Evolutionary conservation across 305 asterid species (phyloP).

Genomic region (Solanum hybrid): DNA sequence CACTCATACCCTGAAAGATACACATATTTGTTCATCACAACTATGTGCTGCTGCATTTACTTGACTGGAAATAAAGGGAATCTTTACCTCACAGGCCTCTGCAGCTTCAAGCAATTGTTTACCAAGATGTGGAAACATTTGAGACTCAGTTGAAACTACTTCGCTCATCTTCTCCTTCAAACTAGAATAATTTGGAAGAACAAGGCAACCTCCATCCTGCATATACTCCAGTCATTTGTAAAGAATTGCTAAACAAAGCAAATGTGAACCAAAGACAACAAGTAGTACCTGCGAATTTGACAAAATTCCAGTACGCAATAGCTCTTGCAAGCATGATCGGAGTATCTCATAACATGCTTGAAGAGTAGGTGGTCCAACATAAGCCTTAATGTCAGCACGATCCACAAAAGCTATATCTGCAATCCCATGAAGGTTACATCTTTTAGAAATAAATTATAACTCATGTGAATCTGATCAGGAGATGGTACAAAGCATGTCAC

Average conservation of each 20-base stretch:
- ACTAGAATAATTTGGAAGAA: constrained; percentile 50
- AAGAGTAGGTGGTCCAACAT: constrained; percentile 94
- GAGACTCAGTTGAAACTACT: constrained; percentile 26
- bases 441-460: not conserved
- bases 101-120: constrained; percentile 68
- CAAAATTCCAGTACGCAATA: constrained; percentile 64
- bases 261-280: constrained; percentile 20
- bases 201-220: constrained; percentile 33
- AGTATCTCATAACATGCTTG: constrained; percentile 92
- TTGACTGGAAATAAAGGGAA: not conserved
- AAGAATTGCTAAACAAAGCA: not conserved
- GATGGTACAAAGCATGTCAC: not conserved
- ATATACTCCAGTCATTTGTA: constrained; percentile 11
- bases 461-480: not conserved
- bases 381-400: constrained; percentile 97
- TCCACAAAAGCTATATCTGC: constrained; percentile 94
- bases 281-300: constrained; percentile 50
- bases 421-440: constrained; percentile 11
- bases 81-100: constrained; percentile 73
- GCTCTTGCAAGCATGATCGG: constrained; percentile 79
- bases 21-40: not conserved
- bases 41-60: not conserved
- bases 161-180: constrained; percentile 48
- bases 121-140: constrained; percentile 24
- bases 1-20: constrained; percentile 76